Base-by-base conservation (phyloP, 176 grass and related monocot genomes). In the Paspalum vaginatum region DNA sequence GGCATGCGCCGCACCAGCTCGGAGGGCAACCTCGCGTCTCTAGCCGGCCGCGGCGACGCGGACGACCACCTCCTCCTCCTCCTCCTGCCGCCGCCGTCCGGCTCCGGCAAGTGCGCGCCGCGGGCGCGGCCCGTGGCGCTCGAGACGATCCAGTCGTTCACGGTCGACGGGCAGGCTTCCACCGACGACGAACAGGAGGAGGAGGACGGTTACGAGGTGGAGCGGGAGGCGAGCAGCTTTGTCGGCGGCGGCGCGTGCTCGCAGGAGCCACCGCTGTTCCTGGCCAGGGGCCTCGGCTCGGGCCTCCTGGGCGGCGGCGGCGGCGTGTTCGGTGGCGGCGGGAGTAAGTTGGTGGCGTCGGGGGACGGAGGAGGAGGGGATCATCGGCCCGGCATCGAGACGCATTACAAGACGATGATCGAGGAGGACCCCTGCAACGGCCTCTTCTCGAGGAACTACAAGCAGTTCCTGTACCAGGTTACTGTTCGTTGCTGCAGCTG, bases 361-460 rank as follows among this genome's bases (percentile, higher is more conserved):
- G 96, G 83, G 13, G 64, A 79, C 52, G 86, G 92, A 20, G 90
- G 92, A 20, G 90, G 86, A 6, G 86, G 32, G 32, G 32, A 32
- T 32, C 32, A 93, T 46, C 52, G 44, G 0, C 95, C 92, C 8
- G 88, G 87, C 65, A 83, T 89, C 16, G 95, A 98, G 88, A 74
- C 47, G 26, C 84, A 89, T 73, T 91, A 98, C 81, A 98, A 91
- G 81, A 93, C 55, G 75, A 92, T 98, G 92, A 87, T 95, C 68
- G 90, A 95, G 27, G 88, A 95, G 38, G 84, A 98, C 65, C 96
- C 96, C 1, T 86, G 77, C 55, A 83, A 93, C 79, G 87, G 90
- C n/a, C 87, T 98, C 74, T 84, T 95, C 83, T 11, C 95, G 69
- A 80, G 88, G 52, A 98, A 98, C 54, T 98, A 95, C 8, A 90